phyloP scores from a whole-genome alignment of 202 grass and related monocot species.

The Bolboschoenoplectus hybrid region DNA sequence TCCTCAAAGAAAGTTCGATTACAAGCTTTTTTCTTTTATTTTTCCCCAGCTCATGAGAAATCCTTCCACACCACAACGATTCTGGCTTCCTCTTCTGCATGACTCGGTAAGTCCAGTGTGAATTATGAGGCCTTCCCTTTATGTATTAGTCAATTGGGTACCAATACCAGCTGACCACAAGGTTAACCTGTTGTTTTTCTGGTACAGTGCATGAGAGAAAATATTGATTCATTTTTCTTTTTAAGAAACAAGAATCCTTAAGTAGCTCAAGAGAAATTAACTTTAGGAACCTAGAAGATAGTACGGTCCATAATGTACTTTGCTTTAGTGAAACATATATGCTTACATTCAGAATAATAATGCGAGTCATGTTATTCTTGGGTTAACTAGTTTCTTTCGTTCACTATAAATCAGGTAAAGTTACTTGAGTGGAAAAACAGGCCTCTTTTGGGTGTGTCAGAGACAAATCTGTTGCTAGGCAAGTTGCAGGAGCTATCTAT shows the following conservation, averaged over 20 bases:
- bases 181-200: neutral
- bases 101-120: conserved; percentile 61
- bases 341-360: conserved; percentile 12
- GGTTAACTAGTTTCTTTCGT: neutral
- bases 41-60: conserved; percentile 87
- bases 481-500: conserved; percentile 88
- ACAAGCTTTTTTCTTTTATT: conserved; percentile 14
- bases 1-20: neutral
- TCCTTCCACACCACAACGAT: conserved; percentile 82
- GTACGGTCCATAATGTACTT: neutral
- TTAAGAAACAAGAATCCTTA: neutral
- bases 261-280: neutral
- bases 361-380: conserved; percentile 15
- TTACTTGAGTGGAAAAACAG: conserved; percentile 68
- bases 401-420: conserved; percentile 54
- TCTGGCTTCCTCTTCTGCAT: conserved; percentile 91
- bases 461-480: conserved; percentile 79
- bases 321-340: neutral
- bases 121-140: conserved; percentile 10
- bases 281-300: neutral
- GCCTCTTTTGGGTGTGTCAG: conserved; percentile 66
- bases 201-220: neutral
- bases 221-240: neutral
- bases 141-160: neutral
- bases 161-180: neutral